Evolutionary conservation across 2,329 filamentous ascomycete genomes (phyloP), one percentile per base, ranked within the genome.

Genomic region (Pseudocercospora fijiensis): DNA sequence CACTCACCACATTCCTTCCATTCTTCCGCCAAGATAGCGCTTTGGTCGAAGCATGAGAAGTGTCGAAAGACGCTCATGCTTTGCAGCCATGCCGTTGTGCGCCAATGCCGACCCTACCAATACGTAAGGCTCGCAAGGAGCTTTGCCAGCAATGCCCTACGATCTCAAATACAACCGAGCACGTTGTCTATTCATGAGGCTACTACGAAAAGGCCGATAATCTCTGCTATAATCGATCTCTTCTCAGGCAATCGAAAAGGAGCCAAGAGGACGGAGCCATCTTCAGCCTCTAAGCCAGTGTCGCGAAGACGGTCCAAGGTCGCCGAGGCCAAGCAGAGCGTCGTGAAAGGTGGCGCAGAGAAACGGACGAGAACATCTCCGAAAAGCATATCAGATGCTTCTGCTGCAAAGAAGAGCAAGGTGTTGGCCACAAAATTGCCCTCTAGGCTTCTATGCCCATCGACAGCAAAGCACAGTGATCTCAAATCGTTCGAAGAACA

Each of bases 401-500:
- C 45, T 26, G 45, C 24, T 22, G 9, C 45, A 22, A 5, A 30
- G 26, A 55, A 55, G 28, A 52, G 18, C 18, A 60, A 60, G 47
- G 9, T 10, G 11, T 4, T 6, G 57, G 20, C 26, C 27, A 58
- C 57, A 53, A 37, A 28, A 9, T 52, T 13, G 27, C 41, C 51
- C 61, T 65, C 45, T 4, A 22, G 51, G 22, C 24, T 53, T 43
- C 62, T 3, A 74, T 70, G 9, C 45, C 76, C 75, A 41, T 77
- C 75, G 16, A 57, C 63, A 18, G 27, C 45, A 28, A 76, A 85
- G 52, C 90, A 93, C 75, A 78, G 85, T 67, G 84, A 89, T 71
- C 81, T 92, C 3, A 69, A 79, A 1, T 85, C 87, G 0, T 94
- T 92, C 74, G 75, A 90, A 27, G 78, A 82, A 26, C 87, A 92